These are phyloP conservation scores for Colletotrichum plurivorum DNA, from an alignment of 2,329 filamentous ascomycete genomes.

Conservation along the genomic window DNA sequence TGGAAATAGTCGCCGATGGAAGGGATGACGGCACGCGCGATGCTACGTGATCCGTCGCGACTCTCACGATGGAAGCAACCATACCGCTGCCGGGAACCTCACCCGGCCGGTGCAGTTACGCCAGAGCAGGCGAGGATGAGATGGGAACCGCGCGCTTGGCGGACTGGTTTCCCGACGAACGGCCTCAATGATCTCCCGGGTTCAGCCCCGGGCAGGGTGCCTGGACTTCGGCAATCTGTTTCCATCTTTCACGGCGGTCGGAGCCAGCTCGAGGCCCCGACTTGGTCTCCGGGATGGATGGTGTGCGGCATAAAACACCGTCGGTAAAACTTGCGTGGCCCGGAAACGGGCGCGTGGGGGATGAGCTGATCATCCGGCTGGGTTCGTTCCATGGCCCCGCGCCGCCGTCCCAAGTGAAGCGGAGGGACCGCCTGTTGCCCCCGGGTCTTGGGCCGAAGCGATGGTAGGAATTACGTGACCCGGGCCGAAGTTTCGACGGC, in stretches of 20 bases:
- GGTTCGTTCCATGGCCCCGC: neutral
- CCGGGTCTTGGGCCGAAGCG: slow-evolving; percentile 1
- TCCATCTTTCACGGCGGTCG: slow-evolving; percentile 2
- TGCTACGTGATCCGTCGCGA: too few relatives aligned
- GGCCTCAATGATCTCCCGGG: neutral
- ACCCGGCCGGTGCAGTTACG: too few relatives aligned
- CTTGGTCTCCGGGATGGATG: neutral
- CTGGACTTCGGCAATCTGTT: neutral
- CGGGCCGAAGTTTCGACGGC: slow-evolving; percentile 25
- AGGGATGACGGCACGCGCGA: too few relatives aligned
- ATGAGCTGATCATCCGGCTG: neutral
- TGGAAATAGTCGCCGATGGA: too few relatives aligned
- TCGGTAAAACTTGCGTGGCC: slow-evolving; percentile 1
- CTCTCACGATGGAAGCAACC: too few relatives aligned
- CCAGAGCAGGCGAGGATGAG: neutral
- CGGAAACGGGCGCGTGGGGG: slow-evolving; percentile 1
- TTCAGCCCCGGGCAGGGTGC: slow-evolving; percentile 4
- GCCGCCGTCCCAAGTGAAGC: slow-evolving; percentile 15
- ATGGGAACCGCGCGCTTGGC: slow-evolving; percentile 4
- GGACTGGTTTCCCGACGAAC: slow-evolving; percentile 5
- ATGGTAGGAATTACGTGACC: slow-evolving; percentile 9
- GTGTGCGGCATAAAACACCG: neutral
- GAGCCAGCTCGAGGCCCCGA: neutral
- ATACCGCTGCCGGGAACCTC: too few relatives aligned
- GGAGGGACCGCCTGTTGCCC: slow-evolving; percentile 10